These are phyloP conservation scores for Zymoseptoria pseudotritici DNA, from an alignment of 2,329 filamentous ascomycete genomes.

Conservation along the genomic window DNA sequence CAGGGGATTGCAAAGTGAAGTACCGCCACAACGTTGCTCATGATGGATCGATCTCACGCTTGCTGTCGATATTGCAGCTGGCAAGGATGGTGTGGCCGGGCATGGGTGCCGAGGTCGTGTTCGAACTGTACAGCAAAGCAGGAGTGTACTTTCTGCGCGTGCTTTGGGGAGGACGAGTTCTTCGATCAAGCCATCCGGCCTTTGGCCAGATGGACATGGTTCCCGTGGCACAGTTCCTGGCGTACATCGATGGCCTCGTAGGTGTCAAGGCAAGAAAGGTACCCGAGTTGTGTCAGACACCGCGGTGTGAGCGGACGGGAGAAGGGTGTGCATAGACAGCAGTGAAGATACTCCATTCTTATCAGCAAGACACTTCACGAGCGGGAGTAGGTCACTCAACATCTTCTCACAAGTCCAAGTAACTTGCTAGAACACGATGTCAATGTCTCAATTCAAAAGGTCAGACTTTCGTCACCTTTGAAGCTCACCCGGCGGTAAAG, in stretches of 20 bases:
- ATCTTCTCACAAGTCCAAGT: no score
- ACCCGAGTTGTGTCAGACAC: slow-evolving; percentile 28
- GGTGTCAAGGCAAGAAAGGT: slow-evolving; percentile 45
- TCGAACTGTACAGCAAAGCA: slow-evolving; percentile 58
- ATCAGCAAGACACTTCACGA: no score
- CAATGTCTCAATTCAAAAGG: no score
- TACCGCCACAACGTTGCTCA: slow-evolving; percentile 77
- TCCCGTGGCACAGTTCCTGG: slow-evolving; percentile 55
- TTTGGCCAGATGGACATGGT: slow-evolving; percentile 67
- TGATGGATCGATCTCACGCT: slow-evolving; percentile 61
- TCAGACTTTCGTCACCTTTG: neutral
- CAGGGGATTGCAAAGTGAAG: slow-evolving; percentile 27
- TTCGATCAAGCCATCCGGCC: slow-evolving; percentile 60
- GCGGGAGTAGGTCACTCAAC: no score
- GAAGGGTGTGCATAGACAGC: neutral
- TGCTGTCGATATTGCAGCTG: slow-evolving; percentile 64
- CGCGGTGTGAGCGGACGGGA: neutral
- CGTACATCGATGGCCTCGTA: slow-evolving; percentile 64
- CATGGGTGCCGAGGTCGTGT: slow-evolving; percentile 72
- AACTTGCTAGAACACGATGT: no score
- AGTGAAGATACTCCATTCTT: neutral
- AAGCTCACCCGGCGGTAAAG: neutral
- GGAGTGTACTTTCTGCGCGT: slow-evolving; percentile 53
- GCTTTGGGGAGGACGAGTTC: slow-evolving; percentile 60
- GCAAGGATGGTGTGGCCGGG: slow-evolving; percentile 77